Percentiles rank a stretch among this genome's conserved stretches.
phyloP scores from a whole-genome alignment of 2,329 filamentous ascomycete genomes.

The Chaetomiaceae sp. region DNA sequence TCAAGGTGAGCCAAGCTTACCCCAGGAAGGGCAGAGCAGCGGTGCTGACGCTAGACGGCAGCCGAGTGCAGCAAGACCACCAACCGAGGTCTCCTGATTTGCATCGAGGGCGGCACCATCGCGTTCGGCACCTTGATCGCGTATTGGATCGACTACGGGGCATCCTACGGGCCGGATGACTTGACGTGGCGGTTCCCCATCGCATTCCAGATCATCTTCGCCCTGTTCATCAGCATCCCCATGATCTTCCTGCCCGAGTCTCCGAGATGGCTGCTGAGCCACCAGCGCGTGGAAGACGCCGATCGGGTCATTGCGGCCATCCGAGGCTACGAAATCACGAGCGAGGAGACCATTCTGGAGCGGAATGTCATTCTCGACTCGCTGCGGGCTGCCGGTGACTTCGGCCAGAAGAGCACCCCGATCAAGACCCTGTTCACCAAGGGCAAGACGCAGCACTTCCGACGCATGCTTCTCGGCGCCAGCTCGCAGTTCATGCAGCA shows the following conservation, averaged over 20 bases:
- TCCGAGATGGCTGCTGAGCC: constrained; percentile 35
- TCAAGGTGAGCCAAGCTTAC: constrained; percentile 29
- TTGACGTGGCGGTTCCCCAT: constrained; percentile 52
- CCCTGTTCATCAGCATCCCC: constrained; percentile 29
- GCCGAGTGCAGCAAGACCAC: constrained; percentile 40
- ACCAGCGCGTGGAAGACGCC: constrained; percentile 32
- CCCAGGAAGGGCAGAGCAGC: no score
- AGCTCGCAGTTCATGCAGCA: constrained; percentile 58
- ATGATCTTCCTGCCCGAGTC: constrained; percentile 37
- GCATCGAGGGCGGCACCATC: constrained; percentile 40
- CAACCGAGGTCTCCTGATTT: constrained; percentile 38
- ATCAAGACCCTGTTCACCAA: constrained; percentile 52
- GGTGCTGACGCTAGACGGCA: constrained; percentile 4
- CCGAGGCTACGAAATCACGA: constrained; percentile 41
- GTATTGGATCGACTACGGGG: constrained; percentile 46
- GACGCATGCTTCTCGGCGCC: constrained; percentile 55
- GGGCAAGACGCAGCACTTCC: constrained; percentile 60
- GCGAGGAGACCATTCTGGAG: constrained; percentile 52
- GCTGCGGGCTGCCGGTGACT: constrained; percentile 48
- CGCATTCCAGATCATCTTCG: constrained; percentile 36
- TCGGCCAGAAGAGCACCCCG: constrained; percentile 39
- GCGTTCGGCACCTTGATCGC: constrained; percentile 36
- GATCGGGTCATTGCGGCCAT: constrained; percentile 32
- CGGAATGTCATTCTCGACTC: constrained; percentile 57
- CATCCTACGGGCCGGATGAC: constrained; percentile 34